These are phyloP conservation scores for Solanum rostratum DNA, from an alignment of 257 asterid species.

Conservation along the genomic window DNA sequence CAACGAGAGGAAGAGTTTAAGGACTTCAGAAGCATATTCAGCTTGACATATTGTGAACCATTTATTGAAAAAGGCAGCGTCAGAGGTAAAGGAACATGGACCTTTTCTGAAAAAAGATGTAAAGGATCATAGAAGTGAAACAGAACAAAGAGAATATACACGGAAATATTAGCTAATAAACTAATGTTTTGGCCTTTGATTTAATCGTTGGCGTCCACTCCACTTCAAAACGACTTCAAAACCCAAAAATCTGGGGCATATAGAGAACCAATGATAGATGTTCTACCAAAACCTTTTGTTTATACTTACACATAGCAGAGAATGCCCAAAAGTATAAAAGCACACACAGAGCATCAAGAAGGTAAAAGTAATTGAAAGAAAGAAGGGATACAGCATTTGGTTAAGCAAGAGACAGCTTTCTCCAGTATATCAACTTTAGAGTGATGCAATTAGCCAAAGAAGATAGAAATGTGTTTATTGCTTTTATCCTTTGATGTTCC, in stretches of 20 bases:
- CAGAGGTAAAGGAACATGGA: not conserved
- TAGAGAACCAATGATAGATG: not conserved
- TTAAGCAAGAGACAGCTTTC: not conserved
- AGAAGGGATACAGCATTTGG: not conserved
- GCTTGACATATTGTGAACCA: not conserved
- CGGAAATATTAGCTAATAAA: not conserved
- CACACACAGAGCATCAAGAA: not conserved
- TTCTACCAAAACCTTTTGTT: not conserved
- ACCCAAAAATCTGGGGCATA: not conserved
- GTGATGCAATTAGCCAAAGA: not conserved
- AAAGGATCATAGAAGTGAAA: not conserved
- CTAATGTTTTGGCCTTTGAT: not conserved
- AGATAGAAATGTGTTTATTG: not conserved
- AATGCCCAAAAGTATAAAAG: not conserved
- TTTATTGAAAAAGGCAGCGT: not conserved
- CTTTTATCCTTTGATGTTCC: not conserved
- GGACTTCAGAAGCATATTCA: not conserved
- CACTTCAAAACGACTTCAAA: not conserved
- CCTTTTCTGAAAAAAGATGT: not conserved
- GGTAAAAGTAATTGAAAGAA: not conserved
- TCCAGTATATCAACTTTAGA: not conserved
- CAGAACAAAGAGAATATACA: not conserved
- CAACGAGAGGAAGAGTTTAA: not conserved
- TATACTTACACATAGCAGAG: not conserved
- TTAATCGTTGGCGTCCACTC: not conserved